Evolutionary conservation across 345 rosid species (phyloP).

Genomic region (Durio zibethinus): DNA sequence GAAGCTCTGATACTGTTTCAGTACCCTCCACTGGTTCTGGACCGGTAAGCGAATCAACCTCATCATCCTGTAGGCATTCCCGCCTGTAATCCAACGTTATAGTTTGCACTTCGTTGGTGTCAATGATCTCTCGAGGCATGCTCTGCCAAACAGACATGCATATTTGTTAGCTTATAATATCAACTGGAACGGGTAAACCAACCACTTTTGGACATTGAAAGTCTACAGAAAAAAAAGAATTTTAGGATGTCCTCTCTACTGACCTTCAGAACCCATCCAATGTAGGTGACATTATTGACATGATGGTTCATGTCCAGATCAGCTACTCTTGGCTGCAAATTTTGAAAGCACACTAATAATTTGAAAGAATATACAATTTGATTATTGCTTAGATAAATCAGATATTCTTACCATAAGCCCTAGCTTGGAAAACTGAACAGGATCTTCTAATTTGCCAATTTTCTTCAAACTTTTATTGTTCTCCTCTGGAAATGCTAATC

Average conservation of each 20-base stretch:
- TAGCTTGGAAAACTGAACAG: constrained; percentile 56
- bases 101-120: constrained; percentile 76
- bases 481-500: constrained; percentile 81
- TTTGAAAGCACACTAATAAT: constrained; percentile 3
- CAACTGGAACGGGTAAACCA: neutral
- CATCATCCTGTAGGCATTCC: constrained; percentile 79
- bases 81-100: constrained; percentile 83
- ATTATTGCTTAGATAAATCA: neutral
- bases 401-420: constrained; percentile 61
- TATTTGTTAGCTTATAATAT: neutral
- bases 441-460: constrained; percentile 73
- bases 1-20: constrained; percentile 26
- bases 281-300: constrained; percentile 84
- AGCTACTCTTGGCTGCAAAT: constrained; percentile 72
- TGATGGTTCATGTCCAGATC: constrained; percentile 98
- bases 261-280: constrained; percentile 94
- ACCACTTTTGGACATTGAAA: neutral
- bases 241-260: constrained; percentile 6
- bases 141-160: constrained; percentile 47
- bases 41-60: constrained; percentile 76
- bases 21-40: constrained; percentile 30
- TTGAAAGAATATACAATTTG: neutral
- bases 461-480: constrained; percentile 67
- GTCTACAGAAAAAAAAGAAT: neutral
- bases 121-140: constrained; percentile 83